Base-by-base conservation (phyloP, 2,329 filamentous ascomycete genomes). In the Zalaria obscura region DNA sequence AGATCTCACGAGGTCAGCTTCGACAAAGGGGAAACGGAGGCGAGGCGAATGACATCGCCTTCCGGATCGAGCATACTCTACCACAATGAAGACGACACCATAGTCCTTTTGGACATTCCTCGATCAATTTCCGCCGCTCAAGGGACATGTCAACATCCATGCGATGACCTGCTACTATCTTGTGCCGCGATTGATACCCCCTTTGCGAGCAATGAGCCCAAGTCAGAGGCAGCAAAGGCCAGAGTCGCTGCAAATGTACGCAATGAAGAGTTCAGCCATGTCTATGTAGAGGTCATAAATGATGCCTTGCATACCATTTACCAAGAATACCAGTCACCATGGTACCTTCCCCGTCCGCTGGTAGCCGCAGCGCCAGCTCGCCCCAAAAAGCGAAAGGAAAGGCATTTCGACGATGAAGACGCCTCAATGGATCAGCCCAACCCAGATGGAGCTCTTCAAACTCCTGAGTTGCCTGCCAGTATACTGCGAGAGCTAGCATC, bases 41-140 rank as follows among this genome's bases (percentile, higher is more conserved):
- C n/a, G 29, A 32, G 7, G 29, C n/a, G 7, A 32, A 7, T 32
- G 29, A 2, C 7, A n/a, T n/a, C 29, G 2, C 27, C n/a, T 55
- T 50, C 9, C 32, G 28, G 37, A 35, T 40, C 41, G 18, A 42
- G 41, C 32, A 66, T 80, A 25, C 56, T 81, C 34, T 80, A 72
- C 58, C 64, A 70, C 44, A 76, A 68, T 47, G 50, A 57, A 2
- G 61, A 65, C 3, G 53, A 60, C 38, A 66, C 70, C 36, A 59
- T 79, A 40, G 64, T 75, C 25, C 56, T 86, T 26, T 57, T 87
- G 40, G 83, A 88, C 52, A 73, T 86, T 36, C 81, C 83, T 25
- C 64, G 67, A 11, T 83, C 83, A 2, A 72, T 87, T 33, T 77
- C 82, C 48, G 67, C 75, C 45, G 75, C 74, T 11, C 83, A 87